Base-by-base conservation (phyloP, 768 basidiomycete genomes). In the Boletus rubescentipes region DNA sequence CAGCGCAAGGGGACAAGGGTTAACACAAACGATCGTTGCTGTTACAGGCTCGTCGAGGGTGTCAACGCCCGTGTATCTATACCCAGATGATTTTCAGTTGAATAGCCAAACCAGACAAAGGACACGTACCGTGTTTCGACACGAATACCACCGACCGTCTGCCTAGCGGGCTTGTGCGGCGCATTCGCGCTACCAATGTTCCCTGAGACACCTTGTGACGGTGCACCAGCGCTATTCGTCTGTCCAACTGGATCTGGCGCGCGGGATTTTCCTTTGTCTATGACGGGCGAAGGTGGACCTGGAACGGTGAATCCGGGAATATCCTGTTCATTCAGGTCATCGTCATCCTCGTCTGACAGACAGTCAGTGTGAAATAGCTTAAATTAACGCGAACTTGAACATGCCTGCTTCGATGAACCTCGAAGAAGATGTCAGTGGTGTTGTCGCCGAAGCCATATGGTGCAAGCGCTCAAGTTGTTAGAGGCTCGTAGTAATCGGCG, bases 41-140 rank as follows among this genome's bases (percentile, higher is more conserved):
- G 86, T 82, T 16, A 98, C 80, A 4, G 95, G 93, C 68, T 98
- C 95, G 64, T 98, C 95, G 31, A 98, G 79, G 0, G 95, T 97
- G 62, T 95, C 91, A 9, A 77, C 79, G 10, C 89, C 90, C n/a
- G 91, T 79, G 70, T 86, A 91, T 61, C 91, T 62, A 32, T 35
- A 9, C 43, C 10, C 21, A 5, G 53, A n/a, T 18, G 32, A 49
- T 3, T 47, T 43, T 49, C 5, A 29, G 21, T 26, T 16, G 6
- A 26, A 30, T 9, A 9, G 31, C 6, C 2, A 30, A 30, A 18
- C 37, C 16, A 2, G 16, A 58, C 49, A 8, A 39, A 5, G 15
- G 18, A 57, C 18, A 65, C 80, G 41, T 69, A 91, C 91, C 95
- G 83, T 46, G 91, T 91, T 73, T 98, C 95, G 3, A 93, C 85